Evolutionary conservation across 78 protist species (phyloP), one percentile per base, ranked within the genome.

Genomic region (Paulinella micropora): DNA sequence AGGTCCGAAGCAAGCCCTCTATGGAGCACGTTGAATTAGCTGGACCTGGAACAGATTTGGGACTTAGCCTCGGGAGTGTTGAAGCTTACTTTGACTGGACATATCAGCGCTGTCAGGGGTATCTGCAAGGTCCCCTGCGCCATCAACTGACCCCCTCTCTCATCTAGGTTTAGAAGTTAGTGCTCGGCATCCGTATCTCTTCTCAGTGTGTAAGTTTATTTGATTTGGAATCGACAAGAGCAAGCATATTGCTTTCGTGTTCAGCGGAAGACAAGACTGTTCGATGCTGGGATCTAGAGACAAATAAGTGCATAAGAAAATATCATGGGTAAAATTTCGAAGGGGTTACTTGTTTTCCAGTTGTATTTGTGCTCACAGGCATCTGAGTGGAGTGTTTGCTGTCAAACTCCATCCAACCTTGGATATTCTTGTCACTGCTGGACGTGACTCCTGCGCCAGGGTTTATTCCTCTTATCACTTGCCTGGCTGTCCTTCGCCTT

Each of bases 371-470:
- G n/a, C n/a, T 91, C 97, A 96, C 91, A 99, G 99, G 3, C 99
- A 98, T 79, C 86, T 89, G 9, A 82, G 89, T 3, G 99, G 95
- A 35, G 98, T 97, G 40, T 97, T 95, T 89, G 32, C 91, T n/a
- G 29, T 91, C 34, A 91, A 95, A 0, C 34, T 97, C 35, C 99
- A 98, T 77, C 99, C 99, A 6, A 91, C 97, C 1, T 91, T 96
- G n/a, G 99, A 97, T 84, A 85, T 98, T 36, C 88, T 98, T n/a
- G n/a, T 94, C 86, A 97, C 98, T 0, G 99, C 99, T 39, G 97
- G 97, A 0, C 92, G 98, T 6, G 99, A 98, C 86, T 35, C 92
- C 0, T 32, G 92, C 15, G 96, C 86, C 34, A 39, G 96, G 1
- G 95, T n/a, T n/a, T n/a, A n/a, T n/a, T n/a, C n/a, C n/a, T n/a